phyloP scores from a whole-genome alignment of 345 rosid genomes.

The Raphanus sativus region DNA sequence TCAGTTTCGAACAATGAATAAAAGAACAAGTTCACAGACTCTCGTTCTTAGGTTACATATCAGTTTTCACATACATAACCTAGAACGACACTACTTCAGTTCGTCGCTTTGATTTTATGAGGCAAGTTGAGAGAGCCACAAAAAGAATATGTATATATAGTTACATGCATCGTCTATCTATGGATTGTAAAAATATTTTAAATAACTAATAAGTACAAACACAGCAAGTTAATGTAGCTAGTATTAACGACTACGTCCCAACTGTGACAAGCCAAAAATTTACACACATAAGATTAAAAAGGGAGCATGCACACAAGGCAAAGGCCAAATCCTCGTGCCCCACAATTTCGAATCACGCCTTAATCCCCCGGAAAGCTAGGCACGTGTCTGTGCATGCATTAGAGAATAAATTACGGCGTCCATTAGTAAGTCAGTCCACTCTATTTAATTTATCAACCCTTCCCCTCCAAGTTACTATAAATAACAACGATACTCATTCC shows the following conservation, averaged over 20 bases:
- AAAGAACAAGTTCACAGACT: background rate
- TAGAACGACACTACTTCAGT: background rate
- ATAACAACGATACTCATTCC: slow-evolving; percentile 23
- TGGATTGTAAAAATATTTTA: background rate
- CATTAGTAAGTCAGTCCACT: slow-evolving; percentile 15
- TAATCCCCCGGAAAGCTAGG: background rate
- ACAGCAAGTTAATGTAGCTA: slow-evolving; percentile 18
- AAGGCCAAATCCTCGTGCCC: background rate
- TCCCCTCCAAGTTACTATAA: slow-evolving; percentile 27
- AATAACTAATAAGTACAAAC: background rate
- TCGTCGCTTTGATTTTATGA: background rate
- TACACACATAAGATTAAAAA: background rate
- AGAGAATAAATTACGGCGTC: slow-evolving; percentile 35
- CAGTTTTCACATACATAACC: background rate
- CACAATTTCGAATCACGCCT: background rate
- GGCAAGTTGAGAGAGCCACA: background rate
- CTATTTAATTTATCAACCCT: background rate
- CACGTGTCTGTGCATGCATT: slow-evolving; percentile 24
- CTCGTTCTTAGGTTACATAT: background rate
- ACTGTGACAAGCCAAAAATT: slow-evolving; percentile 19
- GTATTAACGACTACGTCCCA: slow-evolving; percentile 27
- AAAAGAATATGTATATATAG: background rate
- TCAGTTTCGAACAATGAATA: background rate
- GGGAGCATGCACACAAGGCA: background rate
- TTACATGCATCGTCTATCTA: slow-evolving; percentile 20